Base-by-base conservation (phyloP, 768 basidiomycete species). In the Pluteus cervinus region DNA sequence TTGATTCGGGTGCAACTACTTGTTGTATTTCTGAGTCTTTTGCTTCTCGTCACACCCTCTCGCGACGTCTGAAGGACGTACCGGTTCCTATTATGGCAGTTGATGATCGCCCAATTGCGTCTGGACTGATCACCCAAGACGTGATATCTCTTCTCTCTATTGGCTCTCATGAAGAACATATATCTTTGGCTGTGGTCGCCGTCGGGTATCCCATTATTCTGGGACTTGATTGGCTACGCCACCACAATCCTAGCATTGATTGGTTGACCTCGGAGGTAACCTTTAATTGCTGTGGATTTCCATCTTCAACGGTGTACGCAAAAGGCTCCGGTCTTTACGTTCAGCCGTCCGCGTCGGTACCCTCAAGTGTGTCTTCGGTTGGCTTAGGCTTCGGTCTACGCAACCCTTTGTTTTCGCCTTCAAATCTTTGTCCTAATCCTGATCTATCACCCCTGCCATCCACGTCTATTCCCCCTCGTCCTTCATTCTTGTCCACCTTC, bases 121-220 rank as follows among this genome's bases (percentile, higher is more conserved):
- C 60, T 33, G 68, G 68, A 4, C 47, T 64, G 9, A 52, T 68
- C 29, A 65, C 63, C 31, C 59, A 65, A 23, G 58, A 65, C 35
- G 48, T 66, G 18, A 41, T 66, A 4, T 39, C 58, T 11, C 29
- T 46, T 3, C 31, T 70, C 4, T 35, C 36, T 2, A 43, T 62
- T 32, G 36, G 47, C 16, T 23, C 49, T 30, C 65, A 67, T 33
- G 36, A 41, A 2, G 63, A 67, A 48, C 39, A 28, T 15, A 37
- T 59, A 28, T 21, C 46, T 15, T 48, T 68, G 1, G 49, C 36
- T 32, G 49, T 66, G 10, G 55, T 66, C 17, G 48, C 60, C 10
- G 52, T 62, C 23, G 35, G 45, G 2, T 63, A 58, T 36, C 61
- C 65, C 26, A 32, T 66, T 11, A 57, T 63, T 39, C 49, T 65